Evolutionary conservation across 768 basidiomycete species (phyloP), one percentile per base, ranked within the genome.

Genomic region (Agrocybe chaxingu): DNA sequence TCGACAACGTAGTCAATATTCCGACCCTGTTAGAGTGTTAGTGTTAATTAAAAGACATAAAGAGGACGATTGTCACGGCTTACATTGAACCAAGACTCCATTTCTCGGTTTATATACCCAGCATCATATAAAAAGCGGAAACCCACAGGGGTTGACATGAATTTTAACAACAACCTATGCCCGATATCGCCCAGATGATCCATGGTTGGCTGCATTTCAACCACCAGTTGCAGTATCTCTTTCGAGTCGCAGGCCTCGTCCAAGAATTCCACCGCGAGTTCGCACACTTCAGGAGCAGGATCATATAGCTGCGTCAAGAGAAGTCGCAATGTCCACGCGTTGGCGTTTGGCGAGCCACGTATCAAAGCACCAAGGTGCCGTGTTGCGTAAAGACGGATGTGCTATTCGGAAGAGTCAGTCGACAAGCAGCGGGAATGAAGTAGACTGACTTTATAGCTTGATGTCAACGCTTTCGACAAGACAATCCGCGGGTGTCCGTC

Each of bases 301-400:
- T 99, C 97, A 65, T 98, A 99, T 8, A 98, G 74, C 66, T 99
- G 97, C 0, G 96, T 98, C 13, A 98, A 77, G 32, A 99, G 84
- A 8, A 98, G 79, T 6, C 90, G 84, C 38, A 98, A 73, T 10
- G 85, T 91, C 97, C 96, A 99, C 1, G 87, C 80, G 58, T 88
- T 85, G 0, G 89, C 82, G 33, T 69, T 80, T 6, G 77, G 48
- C 44, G 80, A 79, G 55, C 73, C 76, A 31, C 83, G 85, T 53
- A 98, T 87, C 36, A 97, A 75, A 34, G 82, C 73, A 19, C 92
- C 92, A 6, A 98, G 78, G 63, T 93, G 89, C 54, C 81, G 81
- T 1, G 96, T 98, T 0, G 96, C 89, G 62, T 89, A 93, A 38
- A 91, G 70, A 29, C 96, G 85, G 48, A 95, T 85, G 58, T 92